Percentiles rank a stretch among this genome's conserved stretches.
Evolutionary conservation across 2,329 filamentous ascomycete genomes (phyloP).

Genomic region (Phyllachora maydis): DNA sequence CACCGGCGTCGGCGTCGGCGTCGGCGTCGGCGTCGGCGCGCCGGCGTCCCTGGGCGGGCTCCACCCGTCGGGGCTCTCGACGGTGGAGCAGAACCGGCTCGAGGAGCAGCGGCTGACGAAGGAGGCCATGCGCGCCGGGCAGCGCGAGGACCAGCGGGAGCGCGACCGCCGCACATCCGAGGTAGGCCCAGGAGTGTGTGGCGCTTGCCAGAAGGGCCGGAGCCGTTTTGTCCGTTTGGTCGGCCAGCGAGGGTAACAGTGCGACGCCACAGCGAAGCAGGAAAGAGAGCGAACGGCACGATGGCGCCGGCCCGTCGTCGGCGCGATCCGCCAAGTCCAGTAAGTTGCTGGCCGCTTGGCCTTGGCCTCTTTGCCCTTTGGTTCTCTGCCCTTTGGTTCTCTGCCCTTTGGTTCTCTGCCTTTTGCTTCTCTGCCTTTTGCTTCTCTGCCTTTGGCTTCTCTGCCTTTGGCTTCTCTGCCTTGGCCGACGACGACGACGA

Average conservation of each 20-base stretch:
- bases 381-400: no score
- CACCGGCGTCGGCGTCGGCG: no score
- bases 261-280: conserved; percentile 49
- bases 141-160: conserved; percentile 39
- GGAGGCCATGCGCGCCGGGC: conserved; percentile 46
- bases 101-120: conserved; percentile 75
- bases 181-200: conserved; percentile 62
- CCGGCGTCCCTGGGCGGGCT: conserved; percentile 26
- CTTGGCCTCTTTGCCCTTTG: no score
- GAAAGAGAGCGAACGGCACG: conserved; percentile 44
- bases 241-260: conserved; percentile 41
- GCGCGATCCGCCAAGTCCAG: conserved; percentile 43
- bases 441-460: no score
- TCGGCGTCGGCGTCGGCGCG: conserved; percentile 25
- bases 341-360: no score
- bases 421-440: no score
- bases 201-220: conserved; percentile 54
- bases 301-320: conserved; percentile 27
- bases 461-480: conserved; percentile 5
- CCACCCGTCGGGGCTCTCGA: conserved; percentile 32
- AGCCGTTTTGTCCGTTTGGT: conserved; percentile 75
- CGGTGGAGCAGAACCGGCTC: conserved; percentile 54
- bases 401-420: no score
- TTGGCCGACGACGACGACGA: no score
- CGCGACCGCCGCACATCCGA: conserved; percentile 38